These are phyloP conservation scores for Rosellinia necatrix DNA, from an alignment of 2,329 filamentous ascomycete species.

Conservation along the genomic window DNA sequence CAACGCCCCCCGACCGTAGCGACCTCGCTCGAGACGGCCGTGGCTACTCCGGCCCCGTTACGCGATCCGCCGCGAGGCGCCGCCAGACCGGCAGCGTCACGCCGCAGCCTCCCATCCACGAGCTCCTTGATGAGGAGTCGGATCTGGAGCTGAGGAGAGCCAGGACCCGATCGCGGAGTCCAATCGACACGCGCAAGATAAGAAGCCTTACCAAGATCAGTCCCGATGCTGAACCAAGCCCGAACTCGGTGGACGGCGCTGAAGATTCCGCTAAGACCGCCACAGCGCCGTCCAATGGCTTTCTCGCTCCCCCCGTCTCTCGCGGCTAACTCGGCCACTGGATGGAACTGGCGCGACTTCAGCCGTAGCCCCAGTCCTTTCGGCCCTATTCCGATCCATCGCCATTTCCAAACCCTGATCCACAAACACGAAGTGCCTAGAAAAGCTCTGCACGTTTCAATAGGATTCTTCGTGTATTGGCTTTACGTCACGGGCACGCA, in stretches of 20 bases:
- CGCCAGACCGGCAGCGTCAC: slow-evolving; percentile 51
- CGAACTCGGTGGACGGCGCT: slow-evolving; percentile 39
- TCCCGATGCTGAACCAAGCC: slow-evolving; percentile 38
- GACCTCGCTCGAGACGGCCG: slow-evolving; percentile 56
- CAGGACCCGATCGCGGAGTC: slow-evolving; percentile 73
- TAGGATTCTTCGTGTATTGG: slow-evolving; percentile 89
- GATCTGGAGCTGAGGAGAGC: slow-evolving; percentile 63
- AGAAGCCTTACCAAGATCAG: slow-evolving; percentile 58
- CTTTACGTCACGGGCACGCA: slow-evolving; percentile 83
- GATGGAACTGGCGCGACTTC: slow-evolving; percentile 83
- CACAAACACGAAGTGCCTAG: slow-evolving; percentile 97
- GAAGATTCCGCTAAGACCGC: slow-evolving; percentile 27
- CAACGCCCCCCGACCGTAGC: slow-evolving; percentile 67
- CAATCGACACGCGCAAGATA: slow-evolving; percentile 58
- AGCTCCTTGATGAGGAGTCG: slow-evolving; percentile 58
- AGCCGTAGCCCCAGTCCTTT: slow-evolving; percentile 91
- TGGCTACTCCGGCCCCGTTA: slow-evolving; percentile 71
- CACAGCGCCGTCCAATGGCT: slow-evolving; percentile 59
- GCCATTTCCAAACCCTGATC: slow-evolving; percentile 87
- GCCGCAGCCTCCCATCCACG: slow-evolving; percentile 63
- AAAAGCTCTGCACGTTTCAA: slow-evolving; percentile 91
- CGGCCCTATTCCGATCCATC: slow-evolving; percentile 92
- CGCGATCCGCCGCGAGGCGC: slow-evolving; percentile 72
- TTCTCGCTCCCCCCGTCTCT: slow-evolving; percentile 71
- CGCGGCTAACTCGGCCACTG: slow-evolving; percentile 44